Evolutionary conservation across 2,329 filamentous ascomycete genomes (phyloP), one percentile per base, ranked within the genome.

Genomic region (Fusarium solani-melongenae): DNA sequence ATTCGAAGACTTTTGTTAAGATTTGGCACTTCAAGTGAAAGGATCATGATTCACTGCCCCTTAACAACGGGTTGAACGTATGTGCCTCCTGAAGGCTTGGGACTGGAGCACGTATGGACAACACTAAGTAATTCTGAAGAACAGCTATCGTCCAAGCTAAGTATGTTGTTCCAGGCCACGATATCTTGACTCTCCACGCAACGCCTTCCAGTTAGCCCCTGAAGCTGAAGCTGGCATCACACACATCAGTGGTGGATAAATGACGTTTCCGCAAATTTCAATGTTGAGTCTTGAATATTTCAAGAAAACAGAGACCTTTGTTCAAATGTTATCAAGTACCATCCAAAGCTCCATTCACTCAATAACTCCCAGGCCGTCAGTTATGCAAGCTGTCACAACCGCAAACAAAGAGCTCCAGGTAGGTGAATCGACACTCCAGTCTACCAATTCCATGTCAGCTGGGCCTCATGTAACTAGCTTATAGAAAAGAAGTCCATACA

Each of bases 121-220:
- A 11, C 3, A 12, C 0, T 17, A 3, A 9, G 46, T 51, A 20
- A 8, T 29, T 0, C 10, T 12, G 3, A 17, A 2, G 5, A 5
- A 20, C 6, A 29, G 17, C 8, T 31, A 20, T n/a, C 9, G 24
- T 51, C 24, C 6, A 14, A 29, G 24, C 7, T 51, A 27, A 7
- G 4, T 17, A 12, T 27, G 24, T 29, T n/a, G 24, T 12, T 11
- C 6, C 10, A 12, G 24, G 5, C 24, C 6, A 5, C 3, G 11
- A 20, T 7, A 15, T 12, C 12, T n/a, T 24, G 17, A 12, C 46
- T n/a, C 29, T 11, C 15, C 17, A 4, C 6, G 5, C 9, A 29
- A 3, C 22, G 2, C 14, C 24, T n/a, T 27, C 44, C 24, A n/a
- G 9, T 8, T 10, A 27, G 4, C 46, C 11, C 15, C 10, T 6